Evolutionary conservation across 305 asterid species (phyloP).

Genomic region (Fraxinus latifolia): DNA sequence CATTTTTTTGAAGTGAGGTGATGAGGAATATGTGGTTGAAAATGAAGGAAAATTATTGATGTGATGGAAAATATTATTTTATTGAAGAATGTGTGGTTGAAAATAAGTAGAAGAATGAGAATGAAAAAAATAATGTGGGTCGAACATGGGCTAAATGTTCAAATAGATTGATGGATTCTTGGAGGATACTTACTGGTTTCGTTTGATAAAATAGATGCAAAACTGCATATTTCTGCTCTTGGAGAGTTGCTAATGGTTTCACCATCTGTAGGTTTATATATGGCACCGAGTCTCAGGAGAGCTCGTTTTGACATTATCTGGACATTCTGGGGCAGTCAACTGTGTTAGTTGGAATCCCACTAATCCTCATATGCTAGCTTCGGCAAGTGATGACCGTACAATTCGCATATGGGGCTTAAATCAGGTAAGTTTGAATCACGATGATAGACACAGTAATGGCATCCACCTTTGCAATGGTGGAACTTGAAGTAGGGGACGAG

Average conservation of each 20-base stretch:
- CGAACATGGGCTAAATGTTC: background rate
- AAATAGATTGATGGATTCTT: background rate
- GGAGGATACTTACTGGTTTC: background rate
- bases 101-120: no score
- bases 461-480: conserved; percentile 63
- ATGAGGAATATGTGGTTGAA: no score
- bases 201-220: background rate
- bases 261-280: conserved; percentile 50
- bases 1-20: no score
- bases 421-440: conserved; percentile 40
- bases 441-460: conserved; percentile 55
- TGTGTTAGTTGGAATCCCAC: conserved; percentile 88
- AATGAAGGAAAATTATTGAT: no score
- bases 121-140: no score
- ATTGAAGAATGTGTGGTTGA: no score
- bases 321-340: conserved; percentile 73
- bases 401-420: conserved; percentile 82
- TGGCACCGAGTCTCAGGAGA: conserved; percentile 65
- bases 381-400: conserved; percentile 84
- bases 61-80: no score
- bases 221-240: background rate
- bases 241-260: background rate
- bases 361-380: conserved; percentile 82
- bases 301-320: conserved; percentile 43
- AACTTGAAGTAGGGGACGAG: conserved; percentile 35